Evolutionary conservation across 1,139 yeast genomes (phyloP).

Genomic region (Hemisphaericaspora xylanilytica): DNA sequence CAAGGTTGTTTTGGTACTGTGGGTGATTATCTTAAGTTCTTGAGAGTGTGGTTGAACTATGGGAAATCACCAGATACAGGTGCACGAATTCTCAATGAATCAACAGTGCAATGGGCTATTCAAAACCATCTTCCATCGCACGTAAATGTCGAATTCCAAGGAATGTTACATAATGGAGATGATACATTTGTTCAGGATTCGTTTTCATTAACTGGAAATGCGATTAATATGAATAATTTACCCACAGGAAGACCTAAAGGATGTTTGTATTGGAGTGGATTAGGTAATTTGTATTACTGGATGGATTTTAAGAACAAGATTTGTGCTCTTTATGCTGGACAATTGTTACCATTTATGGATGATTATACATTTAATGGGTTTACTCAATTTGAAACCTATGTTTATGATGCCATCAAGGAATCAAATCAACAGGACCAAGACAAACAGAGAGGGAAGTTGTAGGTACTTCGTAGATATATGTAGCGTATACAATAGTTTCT

Average conservation of each 20-base stretch:
- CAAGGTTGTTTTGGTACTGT: conserved; percentile 48
- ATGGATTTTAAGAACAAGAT: conserved; percentile 40
- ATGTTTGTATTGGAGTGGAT: conserved; percentile 45
- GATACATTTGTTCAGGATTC: conserved; percentile 60
- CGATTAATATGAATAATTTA: conserved; percentile 50
- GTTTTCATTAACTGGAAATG: conserved; percentile 70
- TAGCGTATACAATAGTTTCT: too few relatives aligned
- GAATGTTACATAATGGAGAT: conserved; percentile 14
- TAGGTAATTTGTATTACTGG: conserved; percentile 48
- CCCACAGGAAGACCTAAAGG: conserved; percentile 43
- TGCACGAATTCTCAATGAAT: conserved; percentile 26
- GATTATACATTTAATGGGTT: conserved; percentile 15
- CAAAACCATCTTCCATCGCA: conserved; percentile 35
- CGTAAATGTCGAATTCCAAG: conserved; percentile 19
- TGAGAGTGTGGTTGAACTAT: conserved; percentile 45
- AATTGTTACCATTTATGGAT: conserved; percentile 33
- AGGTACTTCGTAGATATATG: too few relatives aligned
- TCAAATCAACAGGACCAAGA: conserved; percentile 6
- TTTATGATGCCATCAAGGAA: conserved; percentile 16
- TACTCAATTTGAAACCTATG: conserved; percentile 18
- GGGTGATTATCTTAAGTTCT: conserved; percentile 41
- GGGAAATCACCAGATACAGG: conserved; percentile 44
- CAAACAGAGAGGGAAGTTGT: neutral
- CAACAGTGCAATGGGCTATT: conserved; percentile 32
- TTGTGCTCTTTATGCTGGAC: conserved; percentile 45